phyloP scores from a whole-genome alignment of 164 flowering plant genomes.

The Cinnamomum micranthum region DNA sequence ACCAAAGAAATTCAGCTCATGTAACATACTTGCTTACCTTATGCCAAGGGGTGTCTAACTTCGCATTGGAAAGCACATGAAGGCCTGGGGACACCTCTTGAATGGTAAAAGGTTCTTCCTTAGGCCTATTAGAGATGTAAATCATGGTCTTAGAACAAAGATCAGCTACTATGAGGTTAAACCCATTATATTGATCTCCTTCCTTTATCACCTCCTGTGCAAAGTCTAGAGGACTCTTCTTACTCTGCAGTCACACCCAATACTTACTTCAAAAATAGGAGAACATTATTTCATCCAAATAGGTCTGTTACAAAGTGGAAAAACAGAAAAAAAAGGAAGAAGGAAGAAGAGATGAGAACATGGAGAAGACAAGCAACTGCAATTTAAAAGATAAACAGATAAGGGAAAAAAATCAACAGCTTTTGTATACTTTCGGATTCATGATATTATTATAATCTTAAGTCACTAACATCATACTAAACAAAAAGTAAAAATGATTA shows the following conservation, averaged over 20 bases:
- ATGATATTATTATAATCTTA: too few relatives aligned
- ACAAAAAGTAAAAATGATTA: too few relatives aligned
- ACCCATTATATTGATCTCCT: constrained; percentile 52
- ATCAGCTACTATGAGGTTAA: constrained; percentile 54
- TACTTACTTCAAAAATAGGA: background rate
- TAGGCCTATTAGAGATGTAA: constrained; percentile 55
- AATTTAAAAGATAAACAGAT: background rate
- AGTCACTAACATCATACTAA: too few relatives aligned
- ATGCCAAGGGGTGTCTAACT: constrained; percentile 52
- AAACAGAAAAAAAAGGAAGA: too few relatives aligned
- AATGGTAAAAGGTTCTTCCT: constrained; percentile 28
- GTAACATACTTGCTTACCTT: constrained; percentile 31
- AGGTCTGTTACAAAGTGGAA: too few relatives aligned
- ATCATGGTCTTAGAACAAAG: constrained; percentile 44
- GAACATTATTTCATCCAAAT: too few relatives aligned
- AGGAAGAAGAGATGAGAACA: background rate
- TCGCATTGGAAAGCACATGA: constrained; percentile 62
- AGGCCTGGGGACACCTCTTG: constrained; percentile 53
- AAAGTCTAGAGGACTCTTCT: constrained; percentile 47
- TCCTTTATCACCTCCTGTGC: constrained; percentile 41
- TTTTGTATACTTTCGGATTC: too few relatives aligned
- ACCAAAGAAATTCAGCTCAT: background rate
- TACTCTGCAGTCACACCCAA: constrained; percentile 28
- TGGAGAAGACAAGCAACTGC: background rate
- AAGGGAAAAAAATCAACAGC: background rate